Conservation (phyloP, 176 grass and related monocot genomes). For the Dactylis glomerata region DNA sequence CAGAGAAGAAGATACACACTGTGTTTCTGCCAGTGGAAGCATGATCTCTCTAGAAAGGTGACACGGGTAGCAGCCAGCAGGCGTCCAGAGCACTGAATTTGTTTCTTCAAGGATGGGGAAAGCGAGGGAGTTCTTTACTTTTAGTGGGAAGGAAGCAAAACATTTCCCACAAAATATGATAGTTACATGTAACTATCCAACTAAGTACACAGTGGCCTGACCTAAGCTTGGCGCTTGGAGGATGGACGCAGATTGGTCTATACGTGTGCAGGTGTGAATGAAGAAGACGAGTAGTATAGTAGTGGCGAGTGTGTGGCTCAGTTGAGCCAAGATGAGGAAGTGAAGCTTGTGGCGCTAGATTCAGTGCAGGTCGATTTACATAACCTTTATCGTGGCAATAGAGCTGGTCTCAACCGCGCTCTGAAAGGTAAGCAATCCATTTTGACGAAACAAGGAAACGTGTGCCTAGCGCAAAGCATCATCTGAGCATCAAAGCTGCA, state of each 20-base stretch:
- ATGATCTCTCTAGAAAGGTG: conserved; percentile 35
- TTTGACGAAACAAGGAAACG: neutral
- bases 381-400: neutral
- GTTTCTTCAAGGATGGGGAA: neutral
- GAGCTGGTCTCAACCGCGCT: neutral
- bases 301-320: neutral
- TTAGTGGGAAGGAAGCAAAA: neutral
- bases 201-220: neutral
- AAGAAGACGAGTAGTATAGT: neutral
- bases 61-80: neutral
- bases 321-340: neutral
- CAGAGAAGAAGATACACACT: neutral
- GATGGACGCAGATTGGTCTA: neutral
- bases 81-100: neutral
- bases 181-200: no score
- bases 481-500: neutral
- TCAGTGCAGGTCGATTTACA: neutral
- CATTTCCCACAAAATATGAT: neutral
- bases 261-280: neutral
- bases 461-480: neutral
- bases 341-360: neutral
- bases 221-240: neutral
- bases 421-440: neutral
- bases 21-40: conserved; percentile 12
- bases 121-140: neutral